Evolutionary conservation across 495 filamentous ascomycete genomes (phyloP).

Genomic region (Podospora pseudocomata): DNA sequence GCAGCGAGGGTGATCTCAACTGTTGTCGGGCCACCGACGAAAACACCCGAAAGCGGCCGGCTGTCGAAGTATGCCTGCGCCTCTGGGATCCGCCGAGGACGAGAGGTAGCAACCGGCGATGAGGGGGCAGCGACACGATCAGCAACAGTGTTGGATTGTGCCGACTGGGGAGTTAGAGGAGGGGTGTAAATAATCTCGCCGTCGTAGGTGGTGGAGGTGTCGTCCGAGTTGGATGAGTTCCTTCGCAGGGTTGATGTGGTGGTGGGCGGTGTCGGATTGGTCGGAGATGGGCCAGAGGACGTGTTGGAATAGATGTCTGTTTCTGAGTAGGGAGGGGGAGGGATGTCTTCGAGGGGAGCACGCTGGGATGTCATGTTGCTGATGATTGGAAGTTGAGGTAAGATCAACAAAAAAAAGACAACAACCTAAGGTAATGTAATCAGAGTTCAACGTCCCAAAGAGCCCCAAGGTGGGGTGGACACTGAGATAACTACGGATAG

Average conservation of each 20-base stretch:
- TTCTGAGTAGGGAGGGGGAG: conserved; percentile 50
- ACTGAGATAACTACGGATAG: background rate
- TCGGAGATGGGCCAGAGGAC: conserved; percentile 21
- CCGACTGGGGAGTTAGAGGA: conserved; percentile 39
- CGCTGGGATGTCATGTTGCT: conserved; percentile 24
- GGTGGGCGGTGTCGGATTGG: conserved; percentile 11
- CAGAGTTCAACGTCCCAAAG: background rate
- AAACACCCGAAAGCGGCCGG: background rate
- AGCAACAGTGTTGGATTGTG: conserved; percentile 20
- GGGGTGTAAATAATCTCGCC: conserved; percentile 47
- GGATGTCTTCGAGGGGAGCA: conserved; percentile 23
- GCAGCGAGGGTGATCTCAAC: conserved; percentile 19
- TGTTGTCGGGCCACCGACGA: background rate
- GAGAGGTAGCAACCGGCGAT: background rate
- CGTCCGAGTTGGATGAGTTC: conserved; percentile 26
- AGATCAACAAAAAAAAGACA: no score
- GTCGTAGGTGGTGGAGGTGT: conserved; percentile 28
- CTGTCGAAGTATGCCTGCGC: background rate
- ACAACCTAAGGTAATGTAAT: background rate
- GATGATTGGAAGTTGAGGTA: background rate
- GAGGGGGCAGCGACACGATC: background rate
- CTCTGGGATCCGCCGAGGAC: background rate
- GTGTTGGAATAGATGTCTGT: conserved; percentile 44
- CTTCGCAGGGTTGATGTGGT: conserved; percentile 13
- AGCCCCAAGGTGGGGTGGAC: background rate